Conservation (phyloP, 1,139 yeast genomes). For the Candida sanyaensis region DNA sequence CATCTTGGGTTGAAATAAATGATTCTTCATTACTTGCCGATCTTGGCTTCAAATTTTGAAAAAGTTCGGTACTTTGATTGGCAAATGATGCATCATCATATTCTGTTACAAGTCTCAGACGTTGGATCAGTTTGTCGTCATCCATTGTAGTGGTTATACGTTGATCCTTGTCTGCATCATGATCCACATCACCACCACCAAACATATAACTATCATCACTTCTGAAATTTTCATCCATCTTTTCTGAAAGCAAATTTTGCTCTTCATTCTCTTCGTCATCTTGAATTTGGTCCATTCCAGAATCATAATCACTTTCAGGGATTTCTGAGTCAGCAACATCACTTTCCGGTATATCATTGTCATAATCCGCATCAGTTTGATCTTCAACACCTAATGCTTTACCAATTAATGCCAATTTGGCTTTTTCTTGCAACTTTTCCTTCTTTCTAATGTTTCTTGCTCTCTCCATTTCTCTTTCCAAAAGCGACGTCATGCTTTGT, state of each 20-base stretch:
- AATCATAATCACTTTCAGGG: constrained; percentile 21
- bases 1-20: constrained; percentile 9
- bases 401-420: constrained; percentile 31
- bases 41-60: constrained; percentile 34
- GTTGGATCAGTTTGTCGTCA: not conserved
- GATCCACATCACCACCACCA: constrained; percentile 22
- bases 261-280: constrained; percentile 16
- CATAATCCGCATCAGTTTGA: constrained; percentile 15
- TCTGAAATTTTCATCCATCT: constrained; percentile 12
- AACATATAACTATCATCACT: constrained; percentile 41
- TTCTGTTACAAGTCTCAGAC: not conserved
- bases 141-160: constrained; percentile 1
- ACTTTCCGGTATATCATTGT: constrained; percentile 24
- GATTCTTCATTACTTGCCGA: constrained; percentile 3
- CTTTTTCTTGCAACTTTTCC: constrained; percentile 46
- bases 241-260: constrained; percentile 17
- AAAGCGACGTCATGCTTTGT: constrained; percentile 47
- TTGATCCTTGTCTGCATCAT: constrained; percentile 8
- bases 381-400: constrained; percentile 19
- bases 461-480: constrained; percentile 64
- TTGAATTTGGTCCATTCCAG: constrained; percentile 18
- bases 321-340: constrained; percentile 20
- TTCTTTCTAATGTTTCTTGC: constrained; percentile 51
- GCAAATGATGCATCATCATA: constrained; percentile 1
- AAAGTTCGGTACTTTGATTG: constrained; percentile 19